Evolutionary conservation across 352 stramenopile species (phyloP), one percentile per base, ranked within the genome.

Genomic region (Globisporangium parvum): DNA sequence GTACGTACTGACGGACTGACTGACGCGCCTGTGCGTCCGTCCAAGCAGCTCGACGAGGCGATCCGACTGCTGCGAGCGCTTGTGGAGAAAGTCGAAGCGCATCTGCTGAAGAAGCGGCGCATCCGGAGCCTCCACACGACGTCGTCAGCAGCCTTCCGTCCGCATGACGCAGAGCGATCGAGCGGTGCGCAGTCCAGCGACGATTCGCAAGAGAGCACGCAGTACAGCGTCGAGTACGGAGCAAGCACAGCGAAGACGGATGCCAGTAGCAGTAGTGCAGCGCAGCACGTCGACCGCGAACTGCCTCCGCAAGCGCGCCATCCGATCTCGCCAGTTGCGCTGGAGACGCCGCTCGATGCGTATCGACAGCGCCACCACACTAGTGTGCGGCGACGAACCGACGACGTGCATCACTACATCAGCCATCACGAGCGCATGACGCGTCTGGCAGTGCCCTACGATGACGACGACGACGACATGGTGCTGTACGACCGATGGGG

Each of bases 61-160:
- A 76, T 62, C 50, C 63, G 47, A 5, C 55, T 80, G 48, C 45
- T 90, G 52, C 65, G 57, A 18, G 60, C 57, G 8, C 47, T 88
- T 0, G 72, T 90, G 23, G 63, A 85, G 18, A 65, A 66, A 20
- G 62, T 88, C 2, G 73, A 90, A 54, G 28, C 60, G 2, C 66
- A 85, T 62, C 17, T 88, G 40, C 67, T 82, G 51, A 73, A 77
- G 23, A 81, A 87, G 47, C 42, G 60, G 47, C 59, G 69, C 23
- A 54, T 64, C 33, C 41, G 60, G 35, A 61, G 55, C 21, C 21
- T 50, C 24, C 42, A 59, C 47, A 17, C 31, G 44, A 2, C 2
- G 20, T 18, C 10, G 45, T 12, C 23, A 14, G 45, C 8, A 41
- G 24, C 31, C 6, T 37, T 12, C 31, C 6, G 31, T 2, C 3